Evolutionary conservation across 2,329 filamentous ascomycete genomes (phyloP).

Genomic region (Alternaria brassicicola): DNA sequence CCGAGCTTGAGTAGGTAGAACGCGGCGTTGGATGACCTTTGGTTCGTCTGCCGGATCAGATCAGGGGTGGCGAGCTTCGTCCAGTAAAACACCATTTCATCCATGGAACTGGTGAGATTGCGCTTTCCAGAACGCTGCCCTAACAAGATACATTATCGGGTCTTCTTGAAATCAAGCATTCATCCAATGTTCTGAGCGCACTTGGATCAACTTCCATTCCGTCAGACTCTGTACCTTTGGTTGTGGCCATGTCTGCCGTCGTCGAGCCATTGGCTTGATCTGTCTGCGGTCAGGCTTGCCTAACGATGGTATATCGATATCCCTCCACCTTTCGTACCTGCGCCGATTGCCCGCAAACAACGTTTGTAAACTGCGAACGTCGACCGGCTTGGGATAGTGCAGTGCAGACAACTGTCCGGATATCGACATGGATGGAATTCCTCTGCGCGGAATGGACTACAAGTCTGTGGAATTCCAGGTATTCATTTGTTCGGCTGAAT

Average conservation of each 20-base stretch:
- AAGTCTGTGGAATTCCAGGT: constrained; percentile 32
- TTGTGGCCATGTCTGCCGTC: background rate
- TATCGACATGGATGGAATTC: constrained; percentile 22
- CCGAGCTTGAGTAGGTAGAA: constrained; percentile 4
- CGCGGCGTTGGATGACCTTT: background rate
- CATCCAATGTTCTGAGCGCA: background rate
- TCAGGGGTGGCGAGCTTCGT: background rate
- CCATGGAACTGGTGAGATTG: background rate
- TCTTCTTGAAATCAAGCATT: background rate
- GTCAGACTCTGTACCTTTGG: too few relatives aligned
- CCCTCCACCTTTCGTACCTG: constrained; percentile 16
- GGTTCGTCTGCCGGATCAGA: background rate
- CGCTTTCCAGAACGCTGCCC: background rate
- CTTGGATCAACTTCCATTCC: background rate
- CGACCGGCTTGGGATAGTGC: constrained; percentile 2
- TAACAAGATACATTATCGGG: too few relatives aligned
- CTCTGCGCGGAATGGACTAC: constrained; percentile 21
- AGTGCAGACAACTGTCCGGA: constrained; percentile 23
- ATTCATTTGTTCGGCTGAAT: constrained; percentile 30
- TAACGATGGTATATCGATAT: constrained; percentile 18
- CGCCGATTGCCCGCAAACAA: background rate
- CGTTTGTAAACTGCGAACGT: background rate
- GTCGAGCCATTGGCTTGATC: background rate
- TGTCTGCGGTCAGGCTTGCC: constrained; percentile 15
- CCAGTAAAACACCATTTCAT: background rate